Percentiles rank a stretch among this genome's conserved stretches.
Evolutionary conservation across 108 stramenopile species (phyloP).

Genomic region (Bacterosira constricta): DNA sequence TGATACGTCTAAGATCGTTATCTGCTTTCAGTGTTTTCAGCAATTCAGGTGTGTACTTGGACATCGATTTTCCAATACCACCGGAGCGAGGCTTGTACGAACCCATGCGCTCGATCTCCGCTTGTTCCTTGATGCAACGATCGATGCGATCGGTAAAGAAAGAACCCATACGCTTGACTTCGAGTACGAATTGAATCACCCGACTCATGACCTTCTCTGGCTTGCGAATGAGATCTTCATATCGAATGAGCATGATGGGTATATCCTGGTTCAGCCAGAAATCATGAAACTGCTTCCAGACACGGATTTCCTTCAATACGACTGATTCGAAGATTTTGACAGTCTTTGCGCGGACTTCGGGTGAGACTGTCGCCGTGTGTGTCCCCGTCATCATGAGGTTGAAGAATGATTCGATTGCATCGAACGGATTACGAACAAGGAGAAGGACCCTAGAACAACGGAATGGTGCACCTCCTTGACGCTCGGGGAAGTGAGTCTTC

Average conservation of each 20-base stretch:
- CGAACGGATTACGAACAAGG: conserved; percentile 92
- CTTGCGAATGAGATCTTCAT: conserved; percentile 67
- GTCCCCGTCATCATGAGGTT: conserved; percentile 91
- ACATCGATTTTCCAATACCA: conserved; percentile 67
- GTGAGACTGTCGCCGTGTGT: conserved; percentile 66
- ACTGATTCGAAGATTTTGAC: conserved; percentile 59
- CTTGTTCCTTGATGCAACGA: conserved; percentile 58
- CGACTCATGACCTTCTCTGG: conserved; percentile 60
- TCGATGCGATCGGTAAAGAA: conserved; percentile 64
- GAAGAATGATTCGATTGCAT: conserved; percentile 93
- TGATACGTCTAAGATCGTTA: conserved; percentile 26
- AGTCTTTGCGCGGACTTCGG: conserved; percentile 55
- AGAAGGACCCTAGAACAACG: conserved; percentile 67
- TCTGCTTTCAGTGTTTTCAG: conserved; percentile 56
- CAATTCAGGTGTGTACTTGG: conserved; percentile 58
- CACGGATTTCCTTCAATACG: conserved; percentile 64
- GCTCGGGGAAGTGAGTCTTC: conserved; percentile 94
- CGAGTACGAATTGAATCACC: conserved; percentile 62
- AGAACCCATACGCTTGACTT: conserved; percentile 59
- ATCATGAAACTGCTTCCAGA: conserved; percentile 71
- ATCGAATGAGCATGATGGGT: conserved; percentile 62
- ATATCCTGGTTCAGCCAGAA: conserved; percentile 66
- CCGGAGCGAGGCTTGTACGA: conserved; percentile 74
- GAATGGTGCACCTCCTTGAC: conserved; percentile 65
- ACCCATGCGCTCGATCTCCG: conserved; percentile 65